phyloP scores from a whole-genome alignment of 1,139 yeast genomes.

The Taphrina deformans region DNA sequence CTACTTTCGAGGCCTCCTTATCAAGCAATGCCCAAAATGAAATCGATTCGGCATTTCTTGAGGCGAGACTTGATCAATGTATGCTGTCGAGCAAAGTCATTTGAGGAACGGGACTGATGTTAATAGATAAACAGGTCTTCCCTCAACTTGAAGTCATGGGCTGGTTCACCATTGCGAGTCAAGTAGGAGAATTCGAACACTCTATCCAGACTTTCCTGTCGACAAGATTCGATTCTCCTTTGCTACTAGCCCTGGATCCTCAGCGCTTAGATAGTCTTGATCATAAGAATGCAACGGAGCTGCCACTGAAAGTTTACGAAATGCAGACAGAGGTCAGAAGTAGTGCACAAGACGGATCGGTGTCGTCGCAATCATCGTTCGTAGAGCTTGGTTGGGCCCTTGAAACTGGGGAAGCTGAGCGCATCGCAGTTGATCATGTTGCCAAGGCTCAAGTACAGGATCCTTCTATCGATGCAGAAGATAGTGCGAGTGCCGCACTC shows the following conservation, averaged over 20 bases:
- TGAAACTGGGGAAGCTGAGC: slow-evolving; percentile 25
- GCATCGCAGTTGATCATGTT: slow-evolving; percentile 28
- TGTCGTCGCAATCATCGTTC: background rate
- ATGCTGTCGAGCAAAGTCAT: too few relatives aligned
- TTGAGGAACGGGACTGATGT: background rate
- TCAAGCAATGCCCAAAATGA: background rate
- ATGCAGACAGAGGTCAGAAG: background rate
- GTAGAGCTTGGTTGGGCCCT: slow-evolving; percentile 2
- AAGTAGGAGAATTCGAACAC: background rate
- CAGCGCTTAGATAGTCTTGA: background rate
- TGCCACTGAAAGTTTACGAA: slow-evolving; percentile 13
- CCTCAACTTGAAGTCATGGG: slow-evolving; percentile 12
- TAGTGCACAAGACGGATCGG: background rate
- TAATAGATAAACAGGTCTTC: slow-evolving; percentile 20
- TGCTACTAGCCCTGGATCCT: slow-evolving; percentile 3
- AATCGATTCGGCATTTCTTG: slow-evolving; percentile 1
- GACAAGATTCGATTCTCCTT: background rate
- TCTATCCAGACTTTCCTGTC: background rate
- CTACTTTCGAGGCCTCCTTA: slow-evolving; percentile 4
- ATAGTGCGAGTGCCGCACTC: background rate
- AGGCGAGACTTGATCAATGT: slow-evolving; percentile 23
- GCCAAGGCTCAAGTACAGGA: slow-evolving; percentile 1
- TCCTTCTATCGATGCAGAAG: background rate
- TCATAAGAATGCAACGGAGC: background rate
- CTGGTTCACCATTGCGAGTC: background rate